phyloP scores from a whole-genome alignment of 225 moss, liverwort and hornwort genomes.

The Pseudoscleropodium purum region DNA sequence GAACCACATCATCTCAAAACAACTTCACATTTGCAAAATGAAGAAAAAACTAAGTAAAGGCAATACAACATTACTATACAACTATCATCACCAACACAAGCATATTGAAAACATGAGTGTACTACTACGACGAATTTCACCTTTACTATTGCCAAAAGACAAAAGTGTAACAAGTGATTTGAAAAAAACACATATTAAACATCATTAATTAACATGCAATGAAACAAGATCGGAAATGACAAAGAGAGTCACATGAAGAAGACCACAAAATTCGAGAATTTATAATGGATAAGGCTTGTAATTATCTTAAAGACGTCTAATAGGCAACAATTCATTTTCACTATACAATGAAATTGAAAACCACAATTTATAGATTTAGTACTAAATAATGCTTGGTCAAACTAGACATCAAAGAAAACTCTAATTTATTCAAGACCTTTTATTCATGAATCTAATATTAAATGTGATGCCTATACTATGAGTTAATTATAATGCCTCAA shows the following conservation, averaged over 20 bases:
- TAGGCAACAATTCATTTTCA: neutral
- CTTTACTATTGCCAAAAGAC: neutral
- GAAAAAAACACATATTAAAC: neutral
- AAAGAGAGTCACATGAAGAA: rapidly evolving
- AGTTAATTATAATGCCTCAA: neutral
- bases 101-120: neutral
- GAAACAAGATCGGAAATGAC: rapidly evolving
- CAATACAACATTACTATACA: neutral
- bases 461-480: neutral
- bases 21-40: neutral
- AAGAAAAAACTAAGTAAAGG: neutral
- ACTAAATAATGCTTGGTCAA: neutral
- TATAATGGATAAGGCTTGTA: neutral
- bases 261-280: neutral
- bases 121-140: neutral
- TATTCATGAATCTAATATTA: neutral
- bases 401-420: rapidly evolving
- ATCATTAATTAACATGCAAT: neutral
- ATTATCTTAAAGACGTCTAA: rapidly evolving
- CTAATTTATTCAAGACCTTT: rapidly evolving
- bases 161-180: neutral
- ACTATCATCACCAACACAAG: rapidly evolving
- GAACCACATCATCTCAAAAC: neutral
- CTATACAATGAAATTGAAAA: neutral
- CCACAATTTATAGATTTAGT: neutral